Percentiles rank a stretch among this genome's conserved stretches.
These are phyloP conservation scores for Dunaliella sp. DNA, from an alignment of 139 green algal genomes.

Conservation along the genomic window DNA sequence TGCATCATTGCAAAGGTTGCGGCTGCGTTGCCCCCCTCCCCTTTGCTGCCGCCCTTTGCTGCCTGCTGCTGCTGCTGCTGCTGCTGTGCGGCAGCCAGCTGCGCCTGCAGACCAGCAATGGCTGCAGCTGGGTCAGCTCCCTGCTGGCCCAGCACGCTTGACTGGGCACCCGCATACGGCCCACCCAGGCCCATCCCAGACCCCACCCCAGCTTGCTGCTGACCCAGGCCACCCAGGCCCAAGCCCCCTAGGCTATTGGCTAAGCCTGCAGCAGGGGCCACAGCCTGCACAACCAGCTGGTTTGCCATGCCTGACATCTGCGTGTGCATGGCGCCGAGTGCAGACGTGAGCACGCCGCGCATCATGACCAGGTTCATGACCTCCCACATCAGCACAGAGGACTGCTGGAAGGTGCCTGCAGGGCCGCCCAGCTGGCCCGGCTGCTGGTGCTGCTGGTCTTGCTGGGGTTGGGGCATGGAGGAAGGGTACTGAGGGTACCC, in stretches of 20 bases:
- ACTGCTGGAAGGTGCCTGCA: conserved; percentile 20
- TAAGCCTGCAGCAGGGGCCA: neutral
- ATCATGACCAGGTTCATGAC: conserved; percentile 37
- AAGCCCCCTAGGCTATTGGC: neutral
- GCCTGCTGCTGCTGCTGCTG: neutral
- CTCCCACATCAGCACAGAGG: conserved; percentile 35
- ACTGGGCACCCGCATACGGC: too few relatives aligned
- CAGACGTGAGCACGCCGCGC: conserved; percentile 26
- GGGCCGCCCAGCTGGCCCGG: neutral
- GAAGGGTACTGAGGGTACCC: neutral
- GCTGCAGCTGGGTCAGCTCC: neutral
- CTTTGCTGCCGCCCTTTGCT: neutral
- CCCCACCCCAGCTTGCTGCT: neutral
- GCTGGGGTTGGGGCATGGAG: neutral
- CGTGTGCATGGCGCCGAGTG: conserved; percentile 27
- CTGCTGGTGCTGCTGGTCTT: neutral
- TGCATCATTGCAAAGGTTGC: neutral
- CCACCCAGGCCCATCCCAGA: neutral
- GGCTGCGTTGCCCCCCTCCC: neutral
- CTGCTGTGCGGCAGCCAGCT: neutral
- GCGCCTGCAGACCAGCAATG: neutral
- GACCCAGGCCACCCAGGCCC: neutral
- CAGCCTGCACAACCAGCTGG: conserved; percentile 32
- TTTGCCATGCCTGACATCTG: conserved; percentile 41
- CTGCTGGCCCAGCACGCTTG: neutral